Percentiles rank a stretch among this genome's conserved stretches.
Conservation (phyloP, 2,329 filamentous ascomycete species). For the Sporothrix sp. region DNA sequence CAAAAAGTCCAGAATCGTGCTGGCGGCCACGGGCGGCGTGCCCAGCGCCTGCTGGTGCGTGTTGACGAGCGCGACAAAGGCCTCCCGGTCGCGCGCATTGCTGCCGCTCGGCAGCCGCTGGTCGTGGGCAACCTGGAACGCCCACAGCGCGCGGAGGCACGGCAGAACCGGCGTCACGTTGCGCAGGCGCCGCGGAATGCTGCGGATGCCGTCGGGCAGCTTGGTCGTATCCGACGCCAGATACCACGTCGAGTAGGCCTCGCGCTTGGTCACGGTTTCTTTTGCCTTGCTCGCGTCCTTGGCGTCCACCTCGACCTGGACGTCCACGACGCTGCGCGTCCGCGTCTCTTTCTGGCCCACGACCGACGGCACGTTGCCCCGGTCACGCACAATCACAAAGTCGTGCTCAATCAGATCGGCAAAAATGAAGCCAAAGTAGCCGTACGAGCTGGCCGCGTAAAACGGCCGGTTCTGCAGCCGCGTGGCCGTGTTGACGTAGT, state of each 20-base stretch:
- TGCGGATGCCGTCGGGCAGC: conserved; percentile 59
- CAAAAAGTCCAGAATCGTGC: conserved; percentile 74
- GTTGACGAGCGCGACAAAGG: conserved; percentile 69
- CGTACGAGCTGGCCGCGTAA: conserved; percentile 80
- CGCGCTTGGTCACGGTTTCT: conserved; percentile 85
- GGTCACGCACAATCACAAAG: conserved; percentile 77
- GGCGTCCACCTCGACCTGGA: conserved; percentile 62
- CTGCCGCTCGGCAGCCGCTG: conserved; percentile 30
- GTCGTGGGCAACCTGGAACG: conserved; percentile 55
- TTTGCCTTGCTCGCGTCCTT: conserved; percentile 48
- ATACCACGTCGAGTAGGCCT: conserved; percentile 79
- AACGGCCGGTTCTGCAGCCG: conserved; percentile 70
- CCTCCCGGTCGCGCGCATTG: conserved; percentile 54
- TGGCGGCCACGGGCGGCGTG: conserved; percentile 57
- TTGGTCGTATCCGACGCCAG: conserved; percentile 70
- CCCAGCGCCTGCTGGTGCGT: conserved; percentile 67
- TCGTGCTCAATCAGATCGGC: conserved; percentile 85
- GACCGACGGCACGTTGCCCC: conserved; percentile 60
- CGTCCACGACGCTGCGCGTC: conserved; percentile 65
- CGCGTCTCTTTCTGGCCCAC: conserved; percentile 54
- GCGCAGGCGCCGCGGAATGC: conserved; percentile 57
- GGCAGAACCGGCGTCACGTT: conserved; percentile 77
- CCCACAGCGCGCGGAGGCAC: conserved; percentile 83
- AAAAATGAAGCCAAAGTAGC: conserved; percentile 92
- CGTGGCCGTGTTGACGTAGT: conserved; percentile 76